phyloP scores from a whole-genome alignment of 352 stramenopile species.

The Phytophthora multivora region DNA sequence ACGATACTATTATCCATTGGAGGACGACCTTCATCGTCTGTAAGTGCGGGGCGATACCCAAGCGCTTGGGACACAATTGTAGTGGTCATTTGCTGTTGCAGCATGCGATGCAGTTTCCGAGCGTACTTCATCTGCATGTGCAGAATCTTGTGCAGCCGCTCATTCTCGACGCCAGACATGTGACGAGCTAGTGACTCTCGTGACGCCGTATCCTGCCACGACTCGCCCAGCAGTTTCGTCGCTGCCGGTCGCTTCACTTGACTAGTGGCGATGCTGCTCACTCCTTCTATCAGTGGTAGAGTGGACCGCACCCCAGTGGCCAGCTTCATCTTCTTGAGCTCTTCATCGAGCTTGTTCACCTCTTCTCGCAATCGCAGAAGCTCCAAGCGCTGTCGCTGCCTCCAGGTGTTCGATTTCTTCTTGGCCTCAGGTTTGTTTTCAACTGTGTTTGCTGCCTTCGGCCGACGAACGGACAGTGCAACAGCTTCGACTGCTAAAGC shows the following conservation, averaged over 20 bases:
- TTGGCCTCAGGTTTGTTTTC: constrained; percentile 7
- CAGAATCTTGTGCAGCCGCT: constrained; percentile 17
- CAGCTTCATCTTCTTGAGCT: constrained; percentile 29
- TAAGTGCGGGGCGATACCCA: constrained; percentile 5
- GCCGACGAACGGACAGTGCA: background rate
- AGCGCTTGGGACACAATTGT: constrained; percentile 5
- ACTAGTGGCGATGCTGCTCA: background rate
- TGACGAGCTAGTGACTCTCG: constrained; percentile 20
- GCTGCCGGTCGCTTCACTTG: background rate
- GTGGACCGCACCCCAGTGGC: constrained; percentile 20
- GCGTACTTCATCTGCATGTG: constrained; percentile 19
- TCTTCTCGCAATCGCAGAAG: constrained; percentile 15
- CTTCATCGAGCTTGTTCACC: constrained; percentile 17
- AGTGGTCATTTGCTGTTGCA: constrained; percentile 18
- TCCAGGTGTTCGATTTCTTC: constrained; percentile 30
- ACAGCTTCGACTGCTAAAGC: background rate
- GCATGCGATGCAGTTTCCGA: constrained; percentile 23
- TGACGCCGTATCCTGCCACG: constrained; percentile 20
- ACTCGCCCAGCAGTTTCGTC: constrained; percentile 9
- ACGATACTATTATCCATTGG: constrained; percentile 22
- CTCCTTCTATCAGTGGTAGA: constrained; percentile 3
- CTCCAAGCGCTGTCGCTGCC: constrained; percentile 17
- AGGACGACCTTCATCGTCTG: background rate
- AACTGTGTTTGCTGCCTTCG: background rate
- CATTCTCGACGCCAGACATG: constrained; percentile 14